phyloP scores from a whole-genome alignment of 2,329 filamentous ascomycete species.

The Ophiobolus disseminans region DNA sequence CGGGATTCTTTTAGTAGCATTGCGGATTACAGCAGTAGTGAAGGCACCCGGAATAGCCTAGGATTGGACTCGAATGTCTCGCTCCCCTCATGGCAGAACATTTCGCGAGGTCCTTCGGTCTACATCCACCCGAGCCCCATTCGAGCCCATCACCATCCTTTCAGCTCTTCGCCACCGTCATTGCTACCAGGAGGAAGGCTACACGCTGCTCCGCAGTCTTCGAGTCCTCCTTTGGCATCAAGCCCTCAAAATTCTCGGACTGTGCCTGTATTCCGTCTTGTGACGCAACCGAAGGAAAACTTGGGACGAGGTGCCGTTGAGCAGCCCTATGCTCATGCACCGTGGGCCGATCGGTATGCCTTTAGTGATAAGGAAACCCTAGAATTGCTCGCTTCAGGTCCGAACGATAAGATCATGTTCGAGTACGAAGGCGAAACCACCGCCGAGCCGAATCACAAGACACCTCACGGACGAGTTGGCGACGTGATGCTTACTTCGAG shows the following conservation, averaged over 20 bases:
- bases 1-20: slow-evolving; percentile 38
- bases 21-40: slow-evolving; percentile 44
- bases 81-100: slow-evolving; percentile 18
- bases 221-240: slow-evolving; percentile 9
- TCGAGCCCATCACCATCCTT: slow-evolving; percentile 29
- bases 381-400: slow-evolving; percentile 44
- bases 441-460: not conserved
- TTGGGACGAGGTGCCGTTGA: slow-evolving; percentile 9
- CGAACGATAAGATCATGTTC: slow-evolving; percentile 46
- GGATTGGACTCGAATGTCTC: slow-evolving; percentile 16
- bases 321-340: slow-evolving; percentile 22
- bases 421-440: slow-evolving; percentile 17
- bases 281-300: not conserved
- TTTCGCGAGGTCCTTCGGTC: slow-evolving; percentile 16
- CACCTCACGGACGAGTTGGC: not conserved
- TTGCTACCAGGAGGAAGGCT: slow-evolving; percentile 15
- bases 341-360: slow-evolving; percentile 29
- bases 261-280: slow-evolving; percentile 20
- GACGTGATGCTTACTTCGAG: slow-evolving; percentile 4
- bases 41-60: slow-evolving; percentile 29
- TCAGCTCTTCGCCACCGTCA: slow-evolving; percentile 39
- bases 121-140: slow-evolving; percentile 38
- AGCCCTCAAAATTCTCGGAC: slow-evolving; percentile 26
- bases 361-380: slow-evolving; percentile 43
- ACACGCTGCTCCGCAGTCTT: slow-evolving; percentile 13